Conservation (phyloP, 805 yeast species). For the Candida ovalis region DNA sequence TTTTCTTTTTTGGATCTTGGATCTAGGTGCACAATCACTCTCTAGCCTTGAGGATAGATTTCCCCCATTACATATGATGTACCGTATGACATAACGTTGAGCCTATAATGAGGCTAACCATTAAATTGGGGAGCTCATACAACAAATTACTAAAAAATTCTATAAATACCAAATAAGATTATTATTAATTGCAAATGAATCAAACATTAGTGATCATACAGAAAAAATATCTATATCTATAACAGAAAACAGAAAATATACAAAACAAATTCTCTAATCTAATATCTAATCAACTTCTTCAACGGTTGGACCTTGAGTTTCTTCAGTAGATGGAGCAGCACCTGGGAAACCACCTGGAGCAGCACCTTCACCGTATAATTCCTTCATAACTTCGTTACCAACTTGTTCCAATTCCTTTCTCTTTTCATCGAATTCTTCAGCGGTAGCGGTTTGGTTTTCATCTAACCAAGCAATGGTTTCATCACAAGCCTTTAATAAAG, state of each 20-base stretch:
- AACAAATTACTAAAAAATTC: no score
- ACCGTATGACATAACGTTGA: no score
- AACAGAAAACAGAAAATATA: not conserved
- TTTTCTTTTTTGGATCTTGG: no score
- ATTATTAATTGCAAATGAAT: not conserved
- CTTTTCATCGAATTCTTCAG: constrained; percentile 87
- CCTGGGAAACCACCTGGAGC: constrained; percentile 68
- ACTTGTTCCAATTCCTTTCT: constrained; percentile 94
- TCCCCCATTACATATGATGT: no score
- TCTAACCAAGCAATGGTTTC: constrained; percentile 92
- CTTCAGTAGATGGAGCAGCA: constrained; percentile 45
- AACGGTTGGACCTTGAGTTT: constrained; percentile 63
- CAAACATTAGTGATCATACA: not conserved
- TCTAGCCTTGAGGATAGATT: no score
- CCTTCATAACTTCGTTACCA: constrained; percentile 95
- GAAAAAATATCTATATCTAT: not conserved
- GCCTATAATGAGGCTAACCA: no score
- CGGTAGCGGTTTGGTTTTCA: constrained; percentile 84
- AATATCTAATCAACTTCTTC: constrained; percentile 68
- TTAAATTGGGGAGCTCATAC: no score
- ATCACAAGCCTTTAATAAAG: constrained; percentile 73
- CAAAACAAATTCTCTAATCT: not conserved
- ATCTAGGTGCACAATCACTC: no score
- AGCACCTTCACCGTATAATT: constrained; percentile 94
- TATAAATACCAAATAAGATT: not conserved